Percentiles rank a stretch among this genome's conserved stretches.
These are phyloP conservation scores for Suillus luteus DNA, from an alignment of 768 basidiomycete species.

Conservation along the genomic window DNA sequence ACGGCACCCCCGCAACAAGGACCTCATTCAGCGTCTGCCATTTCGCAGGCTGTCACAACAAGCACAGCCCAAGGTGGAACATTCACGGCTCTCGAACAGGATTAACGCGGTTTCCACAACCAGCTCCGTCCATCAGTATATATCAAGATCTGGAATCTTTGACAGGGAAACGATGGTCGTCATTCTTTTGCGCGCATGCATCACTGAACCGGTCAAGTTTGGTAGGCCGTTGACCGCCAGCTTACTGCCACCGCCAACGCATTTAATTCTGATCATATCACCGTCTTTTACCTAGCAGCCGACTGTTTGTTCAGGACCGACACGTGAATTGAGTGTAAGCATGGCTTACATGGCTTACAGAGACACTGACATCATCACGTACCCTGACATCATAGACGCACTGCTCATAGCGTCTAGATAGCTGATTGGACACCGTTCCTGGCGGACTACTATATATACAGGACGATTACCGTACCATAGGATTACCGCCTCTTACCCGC, in stretches of 20 bases:
- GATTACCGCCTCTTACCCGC: no score
- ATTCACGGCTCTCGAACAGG: background rate
- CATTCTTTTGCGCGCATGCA: background rate
- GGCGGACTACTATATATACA: no score
- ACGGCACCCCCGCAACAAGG: background rate
- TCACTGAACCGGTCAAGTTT: background rate
- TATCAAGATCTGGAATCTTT: background rate
- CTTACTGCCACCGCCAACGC: background rate
- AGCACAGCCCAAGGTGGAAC: background rate
- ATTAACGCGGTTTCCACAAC: background rate
- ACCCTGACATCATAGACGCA: no score
- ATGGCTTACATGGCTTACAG: no score
- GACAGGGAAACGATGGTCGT: background rate
- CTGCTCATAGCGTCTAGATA: no score
- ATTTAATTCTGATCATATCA: background rate
- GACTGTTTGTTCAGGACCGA: background rate
- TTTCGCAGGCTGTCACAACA: constrained; percentile 2
- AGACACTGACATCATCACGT: no score
- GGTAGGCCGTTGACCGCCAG: background rate
- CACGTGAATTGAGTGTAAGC: background rate
- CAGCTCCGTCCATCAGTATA: background rate
- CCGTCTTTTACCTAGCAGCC: background rate
- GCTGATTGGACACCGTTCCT: no score
- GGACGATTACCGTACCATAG: no score
- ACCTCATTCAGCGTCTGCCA: background rate